These are phyloP conservation scores for Leccinum subrobustum DNA, from an alignment of 1,284 basidiomycete species.

Conservation along the genomic window DNA sequence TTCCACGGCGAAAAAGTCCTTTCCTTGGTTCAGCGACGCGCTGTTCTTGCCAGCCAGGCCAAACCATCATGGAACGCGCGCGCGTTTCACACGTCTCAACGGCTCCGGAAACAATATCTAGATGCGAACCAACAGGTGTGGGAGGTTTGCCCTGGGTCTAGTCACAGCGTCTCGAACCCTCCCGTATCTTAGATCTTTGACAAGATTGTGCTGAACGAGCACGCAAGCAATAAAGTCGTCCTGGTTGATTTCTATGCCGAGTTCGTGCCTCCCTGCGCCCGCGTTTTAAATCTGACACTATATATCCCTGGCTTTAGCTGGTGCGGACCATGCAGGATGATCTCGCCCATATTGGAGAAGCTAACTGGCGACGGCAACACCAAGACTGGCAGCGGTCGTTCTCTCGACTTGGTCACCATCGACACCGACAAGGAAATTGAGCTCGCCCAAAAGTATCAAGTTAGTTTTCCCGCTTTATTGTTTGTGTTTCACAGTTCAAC, in stretches of 20 bases:
- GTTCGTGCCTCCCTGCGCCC: slow-evolving; percentile 41
- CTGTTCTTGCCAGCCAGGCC: slow-evolving; percentile 1
- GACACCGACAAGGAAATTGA: slow-evolving; percentile 55
- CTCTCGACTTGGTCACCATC: slow-evolving; percentile 68
- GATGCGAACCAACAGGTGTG: slow-evolving; percentile 36
- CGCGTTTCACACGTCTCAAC: slow-evolving; percentile 29
- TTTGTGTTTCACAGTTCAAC: neutral
- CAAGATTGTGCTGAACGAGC: slow-evolving; percentile 38
- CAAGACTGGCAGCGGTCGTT: slow-evolving; percentile 51
- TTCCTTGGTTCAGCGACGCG: slow-evolving; percentile 8
- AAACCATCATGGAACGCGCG: slow-evolving; percentile 8
- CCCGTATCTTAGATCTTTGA: slow-evolving; percentile 45
- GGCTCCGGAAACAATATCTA: slow-evolving; percentile 34
- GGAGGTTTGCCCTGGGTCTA: neutral
- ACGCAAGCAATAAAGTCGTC: slow-evolving; percentile 50
- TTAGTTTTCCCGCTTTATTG: slow-evolving; percentile 25
- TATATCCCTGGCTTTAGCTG: slow-evolving; percentile 46
- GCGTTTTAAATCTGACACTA: slow-evolving; percentile 4
- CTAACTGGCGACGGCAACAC: slow-evolving; percentile 43
- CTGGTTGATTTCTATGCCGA: slow-evolving; percentile 78
- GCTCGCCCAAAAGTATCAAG: slow-evolving; percentile 52
- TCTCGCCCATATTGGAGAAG: slow-evolving; percentile 64
- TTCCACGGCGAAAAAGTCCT: slow-evolving; percentile 12
- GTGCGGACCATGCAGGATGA: slow-evolving; percentile 69
- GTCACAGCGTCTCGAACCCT: neutral